Base-by-base conservation (phyloP, 1,284 basidiomycete genomes). In the Cryptococcus neoformans region DNA sequence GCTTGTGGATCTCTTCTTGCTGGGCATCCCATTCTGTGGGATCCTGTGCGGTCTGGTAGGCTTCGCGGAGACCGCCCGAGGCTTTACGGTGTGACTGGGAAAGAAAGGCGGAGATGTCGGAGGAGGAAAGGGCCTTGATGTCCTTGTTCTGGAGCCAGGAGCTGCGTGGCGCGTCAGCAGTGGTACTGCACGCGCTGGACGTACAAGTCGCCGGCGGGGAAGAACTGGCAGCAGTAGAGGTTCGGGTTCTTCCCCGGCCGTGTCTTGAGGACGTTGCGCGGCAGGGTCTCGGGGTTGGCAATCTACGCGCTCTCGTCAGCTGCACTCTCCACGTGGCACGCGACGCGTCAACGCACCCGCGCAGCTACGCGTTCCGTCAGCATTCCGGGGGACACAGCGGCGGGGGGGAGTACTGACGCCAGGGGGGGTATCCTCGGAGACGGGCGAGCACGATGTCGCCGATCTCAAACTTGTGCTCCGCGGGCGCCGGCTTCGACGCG, bases 401-500 rank as follows among this genome's bases (percentile, higher is more conserved):
- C 4, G 36, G 5, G 16, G n/a, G 12, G 21, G 37, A 14, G 3
- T 1, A 74, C 76, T 76, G 65, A 78, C 76, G 76, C 94, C 94
- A 98, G 36, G 89, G 83, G 11, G 95, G 92, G 80, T 83, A 98
- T 12, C 95, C 94, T 79, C 90, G 90, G 72, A 99, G 81, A 81
- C 96, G 93, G 42, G 85, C 92, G 58, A 97, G 84, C 38, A 98
- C 92, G 67, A 92, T 83, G 74, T 96, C 92, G 72, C 88, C 83
- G 55, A 81, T 66, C 40, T 81, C 78, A 74, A 83, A 87, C 60
- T 77, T 78, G 45, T 65, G 67, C 40, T 59, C 55, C 14, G 53
- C 60, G 6, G 55, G 53, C 14, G 28, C 40, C 28, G 44, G 21
- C 21, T 21, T 21, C 37, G 16, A n/a, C 46, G 7, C 48, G 14